Evolutionary conservation across 169 alveolate genomes (phyloP).

Genomic region (Amoebophrya sp.): DNA sequence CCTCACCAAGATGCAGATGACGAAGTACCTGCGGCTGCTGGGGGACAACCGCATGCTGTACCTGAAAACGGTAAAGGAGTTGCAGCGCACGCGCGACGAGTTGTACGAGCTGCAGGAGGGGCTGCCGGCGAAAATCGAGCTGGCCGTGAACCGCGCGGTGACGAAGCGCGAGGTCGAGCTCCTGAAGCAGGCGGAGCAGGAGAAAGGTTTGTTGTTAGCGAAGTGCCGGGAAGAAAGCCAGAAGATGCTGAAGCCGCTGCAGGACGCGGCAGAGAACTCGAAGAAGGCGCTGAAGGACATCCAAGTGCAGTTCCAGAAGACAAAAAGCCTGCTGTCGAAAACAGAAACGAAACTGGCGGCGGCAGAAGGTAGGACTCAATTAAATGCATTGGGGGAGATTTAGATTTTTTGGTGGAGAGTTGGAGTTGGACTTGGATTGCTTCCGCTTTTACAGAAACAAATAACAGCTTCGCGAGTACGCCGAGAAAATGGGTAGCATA

Average conservation of each 20-base stretch:
- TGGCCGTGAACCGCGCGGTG: background rate
- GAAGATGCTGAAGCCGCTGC: background rate
- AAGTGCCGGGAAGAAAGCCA: background rate
- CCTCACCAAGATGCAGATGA: background rate
- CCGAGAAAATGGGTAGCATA: too few relatives aligned
- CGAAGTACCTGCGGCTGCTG: background rate
- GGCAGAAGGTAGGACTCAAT: background rate
- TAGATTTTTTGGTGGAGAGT: too few relatives aligned
- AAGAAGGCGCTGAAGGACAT: background rate
- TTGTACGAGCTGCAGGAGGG: background rate
- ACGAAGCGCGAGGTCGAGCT: background rate
- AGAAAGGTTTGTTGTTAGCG: background rate
- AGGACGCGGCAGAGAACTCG: background rate
- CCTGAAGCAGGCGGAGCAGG: background rate
- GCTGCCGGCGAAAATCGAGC: background rate
- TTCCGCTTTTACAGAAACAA: too few relatives aligned
- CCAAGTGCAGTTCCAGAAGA: background rate
- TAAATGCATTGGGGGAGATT: too few relatives aligned
- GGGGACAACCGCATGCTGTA: background rate
- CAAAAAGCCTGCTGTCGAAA: background rate
- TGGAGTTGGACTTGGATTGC: too few relatives aligned
- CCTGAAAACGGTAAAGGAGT: background rate
- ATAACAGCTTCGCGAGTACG: too few relatives aligned
- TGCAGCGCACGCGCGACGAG: background rate
- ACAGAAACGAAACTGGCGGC: background rate